Evolutionary conservation across 106 monocot genomes (phyloP), one percentile per base, ranked within the genome.

Genomic region (Alisma plantagoaquatica): DNA sequence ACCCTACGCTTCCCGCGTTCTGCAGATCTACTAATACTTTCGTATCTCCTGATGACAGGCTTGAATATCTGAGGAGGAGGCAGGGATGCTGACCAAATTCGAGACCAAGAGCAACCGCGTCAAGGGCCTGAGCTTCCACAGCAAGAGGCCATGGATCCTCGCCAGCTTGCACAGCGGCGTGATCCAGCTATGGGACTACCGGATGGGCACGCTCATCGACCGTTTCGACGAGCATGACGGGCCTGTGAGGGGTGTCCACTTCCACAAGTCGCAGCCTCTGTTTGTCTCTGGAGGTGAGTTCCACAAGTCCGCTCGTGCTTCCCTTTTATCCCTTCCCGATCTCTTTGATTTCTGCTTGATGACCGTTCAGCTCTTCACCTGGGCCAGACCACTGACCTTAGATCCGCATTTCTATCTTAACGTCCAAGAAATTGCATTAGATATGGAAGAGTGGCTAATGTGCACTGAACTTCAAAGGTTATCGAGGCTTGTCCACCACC

Each of bases 61-160:
- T n/a, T n/a, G n/a, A n/a, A n/a, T n/a, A n/a, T n/a, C n/a, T n/a
- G n/a, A n/a, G n/a, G n/a, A n/a, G n/a, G n/a, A n/a, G 35, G 35
- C 35, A 14, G 35, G 48, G 61, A 70, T 70, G 70, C 41, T 70
- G 70, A 70, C 70, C 4, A 89, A 89, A 57, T 89, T 89, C 63
- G 88, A 89, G 73, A 83, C 82, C 38, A 89, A 89, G 73, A 89
- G 88, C 79, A 89, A 83, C 31, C 68, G 79, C 50, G 88, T 89
- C 51, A 89, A 89, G 67, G 82, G 82, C 46, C 67, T 89, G 61
- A 89, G 76, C 76, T 89, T 89, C 56, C 83, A 89, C 67, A 64
- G 53, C 58, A 76, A 76, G 67, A 47, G 82, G 73, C 88, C 88
- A 66, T 89, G 88, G 88, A 79, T 89, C 56, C 75, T 89, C 12